Evolutionary conservation across 2,329 filamentous ascomycete species (phyloP).

Genomic region (Trichophyton benhamiae): DNA sequence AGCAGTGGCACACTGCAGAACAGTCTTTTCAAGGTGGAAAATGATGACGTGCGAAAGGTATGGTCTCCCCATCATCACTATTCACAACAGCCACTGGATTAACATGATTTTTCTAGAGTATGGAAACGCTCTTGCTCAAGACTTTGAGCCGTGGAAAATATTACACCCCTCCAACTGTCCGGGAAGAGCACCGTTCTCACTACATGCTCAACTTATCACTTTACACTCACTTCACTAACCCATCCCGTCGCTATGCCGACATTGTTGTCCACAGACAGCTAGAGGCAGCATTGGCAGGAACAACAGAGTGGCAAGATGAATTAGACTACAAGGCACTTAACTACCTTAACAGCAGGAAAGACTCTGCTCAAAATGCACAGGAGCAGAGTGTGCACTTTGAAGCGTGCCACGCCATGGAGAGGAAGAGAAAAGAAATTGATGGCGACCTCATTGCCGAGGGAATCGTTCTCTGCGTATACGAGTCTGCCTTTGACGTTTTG

Average conservation of each 20-base stretch:
- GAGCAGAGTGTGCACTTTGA: conserved; percentile 99
- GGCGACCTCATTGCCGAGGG: conserved; percentile 91
- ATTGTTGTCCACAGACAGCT: conserved; percentile 92
- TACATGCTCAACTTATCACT: conserved; percentile 85
- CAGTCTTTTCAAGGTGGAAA: conserved; percentile 86
- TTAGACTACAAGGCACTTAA: conserved; percentile 88
- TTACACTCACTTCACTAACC: conserved; percentile 96
- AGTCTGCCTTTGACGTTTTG: conserved; percentile 94
- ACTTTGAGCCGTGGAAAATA: conserved; percentile 96
- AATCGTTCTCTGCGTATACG: conserved; percentile 92
- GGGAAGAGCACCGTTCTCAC: conserved; percentile 68
- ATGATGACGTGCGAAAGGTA: conserved; percentile 72
- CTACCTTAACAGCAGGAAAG: conserved; percentile 97
- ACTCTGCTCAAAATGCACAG: conserved; percentile 91
- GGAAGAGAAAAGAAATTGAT: conserved; percentile 70
- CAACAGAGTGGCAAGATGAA: conserved; percentile 78
- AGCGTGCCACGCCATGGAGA: conserved; percentile 91
- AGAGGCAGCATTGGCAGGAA: conserved; percentile 70
- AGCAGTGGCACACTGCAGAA: conserved; percentile 88
- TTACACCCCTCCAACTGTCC: conserved; percentile 68
- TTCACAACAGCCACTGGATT: neutral
- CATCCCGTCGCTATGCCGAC: conserved; percentile 87
- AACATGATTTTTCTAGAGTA: conserved; percentile 43
- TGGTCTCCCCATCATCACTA: conserved; percentile 6
- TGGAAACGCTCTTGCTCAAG: conserved; percentile 93